Evolutionary conservation across 2,329 filamentous ascomycete species (phyloP), one percentile per base, ranked within the genome.

Genomic region (Trichoderma gracile): DNA sequence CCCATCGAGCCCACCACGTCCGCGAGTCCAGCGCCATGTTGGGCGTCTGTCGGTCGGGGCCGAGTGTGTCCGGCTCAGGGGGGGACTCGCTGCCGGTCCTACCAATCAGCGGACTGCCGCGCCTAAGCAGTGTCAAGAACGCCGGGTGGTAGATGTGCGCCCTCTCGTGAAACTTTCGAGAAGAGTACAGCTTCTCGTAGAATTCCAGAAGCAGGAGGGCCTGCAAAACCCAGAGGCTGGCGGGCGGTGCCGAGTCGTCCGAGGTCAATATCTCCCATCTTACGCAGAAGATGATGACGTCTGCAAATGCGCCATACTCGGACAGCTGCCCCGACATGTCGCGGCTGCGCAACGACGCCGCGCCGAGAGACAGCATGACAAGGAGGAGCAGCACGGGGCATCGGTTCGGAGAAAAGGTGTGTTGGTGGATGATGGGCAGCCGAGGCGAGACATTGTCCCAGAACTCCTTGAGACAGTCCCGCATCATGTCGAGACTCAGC

Each of bases 161-260:
- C 68, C 93, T 84, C 75, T 97, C 93, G 75, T 97, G 93, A 27
- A 97, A 80, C 17, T 86, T 84, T 47, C 92, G 84, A 0, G 91
- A 93, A 2, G 91, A 92, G 74, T 91, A 95, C 84, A 96, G 90
- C 81, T 96, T 97, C 78, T 97, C 93, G 71, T 94, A 96, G 5
- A 93, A 86, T 73, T 97, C 93, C 2, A 97, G 80, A 3, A 97
- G 80, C 1, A 97, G 78, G 50, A 96, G 78, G 0, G 92, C 88
- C 73, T 97, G 93, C 68, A 95, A 94, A 1, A 95, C 88, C 91
- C 92, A 96, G 2, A 97, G 78, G 69, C 91, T 91, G 0, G 92
- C 92, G 0, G 93, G 92, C 0, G 93, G 92, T 19, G 88, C 83
- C 69, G 94, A 94, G 71, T 96, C 91, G 10, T 88, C 86, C 66